Percentiles rank a stretch among this genome's conserved stretches.
Conservation (phyloP, 2,329 filamentous ascomycete species). For the Clonostachys solani region DNA sequence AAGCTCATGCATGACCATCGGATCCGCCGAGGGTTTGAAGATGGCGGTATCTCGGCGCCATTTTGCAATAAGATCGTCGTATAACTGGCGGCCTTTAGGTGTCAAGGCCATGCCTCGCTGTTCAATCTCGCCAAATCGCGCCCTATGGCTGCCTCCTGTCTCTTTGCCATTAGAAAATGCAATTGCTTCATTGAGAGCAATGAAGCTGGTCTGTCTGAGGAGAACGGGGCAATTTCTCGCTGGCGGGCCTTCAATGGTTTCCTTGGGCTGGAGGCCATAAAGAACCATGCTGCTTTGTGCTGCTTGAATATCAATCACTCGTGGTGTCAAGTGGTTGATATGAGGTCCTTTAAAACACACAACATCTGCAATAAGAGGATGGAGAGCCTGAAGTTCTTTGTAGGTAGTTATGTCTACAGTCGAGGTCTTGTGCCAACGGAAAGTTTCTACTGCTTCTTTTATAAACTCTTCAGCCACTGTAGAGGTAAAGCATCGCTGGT, state of each 20-base stretch:
- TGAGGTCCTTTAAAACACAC: constrained; percentile 34
- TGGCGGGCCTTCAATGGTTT: constrained; percentile 46
- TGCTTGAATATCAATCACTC: constrained; percentile 40
- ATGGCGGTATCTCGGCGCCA: no score
- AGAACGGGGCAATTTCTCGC: constrained; percentile 35
- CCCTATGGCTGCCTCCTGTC: constrained; percentile 41
- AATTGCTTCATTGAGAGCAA: constrained; percentile 42
- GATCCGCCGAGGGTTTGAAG: no score
- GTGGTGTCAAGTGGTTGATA: constrained; percentile 49
- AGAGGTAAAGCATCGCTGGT: no score
- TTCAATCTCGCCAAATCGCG: constrained; percentile 49
- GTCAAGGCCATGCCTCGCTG: constrained; percentile 47
- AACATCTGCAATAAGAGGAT: constrained; percentile 44
- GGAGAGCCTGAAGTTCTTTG: constrained; percentile 33
- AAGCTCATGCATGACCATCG: constrained; percentile 8
- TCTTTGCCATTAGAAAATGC: no score
- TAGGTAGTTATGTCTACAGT: constrained; percentile 19
- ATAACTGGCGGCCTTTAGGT: constrained; percentile 33
- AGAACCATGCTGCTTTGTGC: constrained; percentile 36
- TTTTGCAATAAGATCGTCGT: constrained; percentile 36
- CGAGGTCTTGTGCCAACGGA: constrained; percentile 39
- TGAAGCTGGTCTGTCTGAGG: constrained; percentile 48
- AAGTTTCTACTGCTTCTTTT: constrained; percentile 35
- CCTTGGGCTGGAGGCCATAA: constrained; percentile 36
- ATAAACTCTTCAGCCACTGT: no score